Conservation (phyloP, 2,329 filamentous ascomycete genomes). For the Arthrobotrys sphaeroides region DNA sequence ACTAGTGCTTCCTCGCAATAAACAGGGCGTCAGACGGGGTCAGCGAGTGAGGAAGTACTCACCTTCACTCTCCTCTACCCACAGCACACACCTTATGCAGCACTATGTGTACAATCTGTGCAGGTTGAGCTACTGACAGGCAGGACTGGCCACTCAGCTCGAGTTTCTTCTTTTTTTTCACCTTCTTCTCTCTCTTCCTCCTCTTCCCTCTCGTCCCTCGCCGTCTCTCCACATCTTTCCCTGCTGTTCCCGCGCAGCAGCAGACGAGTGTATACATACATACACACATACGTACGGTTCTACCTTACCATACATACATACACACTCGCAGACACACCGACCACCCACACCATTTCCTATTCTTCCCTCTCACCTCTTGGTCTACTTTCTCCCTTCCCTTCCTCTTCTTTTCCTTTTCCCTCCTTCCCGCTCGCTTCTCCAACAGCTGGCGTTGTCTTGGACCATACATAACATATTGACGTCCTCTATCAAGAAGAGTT, state of each 20-base stretch:
- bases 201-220: conserved; percentile 2
- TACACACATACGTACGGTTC: background rate
- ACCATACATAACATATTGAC: conserved; percentile 40
- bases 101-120: conserved; percentile 54
- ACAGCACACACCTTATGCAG: conserved; percentile 54
- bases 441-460: conserved; percentile 52
- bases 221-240: conserved; percentile 45
- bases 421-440: conserved; percentile 49
- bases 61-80: conserved; percentile 14
- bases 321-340: conserved; percentile 5
- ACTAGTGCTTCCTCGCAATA: conserved; percentile 23
- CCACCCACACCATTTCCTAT: conserved; percentile 50
- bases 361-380: conserved; percentile 36
- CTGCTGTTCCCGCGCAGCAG: conserved; percentile 36
- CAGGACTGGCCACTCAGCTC: conserved; percentile 52
- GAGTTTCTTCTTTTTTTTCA: conserved; percentile 28
- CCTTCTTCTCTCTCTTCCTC: conserved; percentile 2
- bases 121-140: conserved; percentile 50
- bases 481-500: conserved; percentile 41
- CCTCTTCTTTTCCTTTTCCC: conserved; percentile 28
- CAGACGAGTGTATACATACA: background rate
- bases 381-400: conserved; percentile 8
- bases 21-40: conserved; percentile 35
- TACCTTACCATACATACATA: background rate
- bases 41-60: conserved; percentile 47